Conservation (phyloP, 495 filamentous ascomycete species). For the Podospora sp. region DNA sequence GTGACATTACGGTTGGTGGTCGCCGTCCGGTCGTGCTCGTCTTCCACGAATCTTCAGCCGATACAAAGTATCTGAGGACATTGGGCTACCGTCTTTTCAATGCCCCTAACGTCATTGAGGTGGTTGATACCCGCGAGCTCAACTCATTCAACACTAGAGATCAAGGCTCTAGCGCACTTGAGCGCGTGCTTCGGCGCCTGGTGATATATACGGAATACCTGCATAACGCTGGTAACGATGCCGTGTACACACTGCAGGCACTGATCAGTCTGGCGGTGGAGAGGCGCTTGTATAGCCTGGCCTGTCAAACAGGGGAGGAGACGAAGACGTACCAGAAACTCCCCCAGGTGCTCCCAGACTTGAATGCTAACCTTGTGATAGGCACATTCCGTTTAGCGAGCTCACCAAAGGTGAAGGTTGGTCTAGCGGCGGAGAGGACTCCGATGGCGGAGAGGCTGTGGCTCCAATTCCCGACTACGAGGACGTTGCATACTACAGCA, state of each 20-base stretch:
- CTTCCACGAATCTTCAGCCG: constrained; percentile 68
- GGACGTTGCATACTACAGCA: not conserved
- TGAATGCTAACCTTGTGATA: not conserved
- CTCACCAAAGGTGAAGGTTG: constrained; percentile 33
- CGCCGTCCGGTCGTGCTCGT: constrained; percentile 72
- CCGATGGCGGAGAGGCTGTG: constrained; percentile 33
- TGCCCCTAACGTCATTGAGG: constrained; percentile 59
- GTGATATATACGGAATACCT: constrained; percentile 63
- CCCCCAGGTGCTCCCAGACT: not conserved
- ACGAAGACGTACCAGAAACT: not conserved
- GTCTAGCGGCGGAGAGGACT: constrained; percentile 33
- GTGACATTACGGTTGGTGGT: constrained; percentile 13
- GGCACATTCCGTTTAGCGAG: constrained; percentile 23
- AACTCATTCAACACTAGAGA: constrained; percentile 60
- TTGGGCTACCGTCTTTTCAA: constrained; percentile 62
- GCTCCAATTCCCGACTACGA: not conserved
- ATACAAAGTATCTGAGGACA: constrained; percentile 65
- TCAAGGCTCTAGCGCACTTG: constrained; percentile 56
- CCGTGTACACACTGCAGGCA: constrained; percentile 76
- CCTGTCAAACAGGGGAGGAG: not conserved
- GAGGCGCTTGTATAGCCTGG: constrained; percentile 22
- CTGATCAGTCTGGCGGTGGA: constrained; percentile 68
- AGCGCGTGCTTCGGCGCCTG: constrained; percentile 62
- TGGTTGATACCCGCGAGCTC: constrained; percentile 70
- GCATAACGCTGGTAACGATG: constrained; percentile 97